Conservation (phyloP, 176 grass and related monocot species). For the Olyra latifolia region DNA sequence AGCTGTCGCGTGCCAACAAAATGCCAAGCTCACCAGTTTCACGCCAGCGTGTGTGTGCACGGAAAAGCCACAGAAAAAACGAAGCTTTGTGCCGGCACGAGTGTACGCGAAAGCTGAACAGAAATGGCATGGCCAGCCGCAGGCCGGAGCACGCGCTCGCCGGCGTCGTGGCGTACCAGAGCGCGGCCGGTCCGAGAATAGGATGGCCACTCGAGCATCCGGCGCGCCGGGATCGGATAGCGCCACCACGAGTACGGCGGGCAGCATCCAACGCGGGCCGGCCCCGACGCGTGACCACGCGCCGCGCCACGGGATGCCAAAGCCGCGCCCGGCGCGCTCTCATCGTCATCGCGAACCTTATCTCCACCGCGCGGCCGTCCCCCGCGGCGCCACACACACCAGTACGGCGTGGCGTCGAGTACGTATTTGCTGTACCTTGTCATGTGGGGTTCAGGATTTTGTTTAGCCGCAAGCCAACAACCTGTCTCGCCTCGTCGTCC, state of each 20-base stretch:
- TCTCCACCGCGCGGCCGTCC: not conserved
- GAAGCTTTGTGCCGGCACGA: not conserved
- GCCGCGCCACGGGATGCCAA: conserved; percentile 2
- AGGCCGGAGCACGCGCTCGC: too few relatives aligned
- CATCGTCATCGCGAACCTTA: conserved; percentile 36
- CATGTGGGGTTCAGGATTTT: not conserved
- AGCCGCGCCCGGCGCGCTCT: not conserved
- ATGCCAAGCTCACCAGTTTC: too few relatives aligned
- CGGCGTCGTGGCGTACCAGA: too few relatives aligned
- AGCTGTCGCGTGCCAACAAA: not conserved
- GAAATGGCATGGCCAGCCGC: not conserved
- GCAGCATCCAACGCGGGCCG: too few relatives aligned
- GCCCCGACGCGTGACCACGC: not conserved
- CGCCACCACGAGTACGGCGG: too few relatives aligned
- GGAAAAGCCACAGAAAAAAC: not conserved
- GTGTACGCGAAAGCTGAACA: not conserved
- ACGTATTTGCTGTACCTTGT: not conserved
- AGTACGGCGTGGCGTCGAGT: not conserved
- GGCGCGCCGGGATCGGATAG: not conserved
- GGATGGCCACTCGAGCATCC: conserved; percentile 28
- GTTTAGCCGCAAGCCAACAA: not conserved
- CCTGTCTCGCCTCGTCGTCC: not conserved
- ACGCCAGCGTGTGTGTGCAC: not conserved
- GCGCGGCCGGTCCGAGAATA: conserved; percentile 30
- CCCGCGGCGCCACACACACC: not conserved